phyloP scores from a whole-genome alignment of 768 basidiomycete genomes.

The Lanmaoa rubissima region DNA sequence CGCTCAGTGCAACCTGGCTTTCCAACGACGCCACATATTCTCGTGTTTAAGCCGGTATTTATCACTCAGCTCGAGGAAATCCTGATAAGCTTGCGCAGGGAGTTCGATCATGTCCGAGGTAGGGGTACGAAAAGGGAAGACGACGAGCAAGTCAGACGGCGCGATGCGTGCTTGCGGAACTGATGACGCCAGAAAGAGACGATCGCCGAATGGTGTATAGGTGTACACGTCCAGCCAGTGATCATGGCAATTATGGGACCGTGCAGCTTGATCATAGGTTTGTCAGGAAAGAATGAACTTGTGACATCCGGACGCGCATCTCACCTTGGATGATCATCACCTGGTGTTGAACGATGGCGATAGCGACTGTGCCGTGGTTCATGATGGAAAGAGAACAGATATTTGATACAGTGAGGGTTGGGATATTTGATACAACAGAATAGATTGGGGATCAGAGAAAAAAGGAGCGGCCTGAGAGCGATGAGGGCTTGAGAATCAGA shows the following conservation, averaged over 20 bases:
- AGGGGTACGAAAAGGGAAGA: conserved; percentile 41
- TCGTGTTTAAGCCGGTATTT: conserved; percentile 57
- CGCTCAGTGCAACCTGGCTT: conserved; percentile 24
- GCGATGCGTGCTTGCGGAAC: conserved; percentile 64
- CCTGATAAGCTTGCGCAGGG: conserved; percentile 53
- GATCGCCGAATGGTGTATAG: conserved; percentile 61
- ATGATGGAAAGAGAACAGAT: conserved; percentile 25
- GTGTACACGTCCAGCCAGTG: conserved; percentile 65
- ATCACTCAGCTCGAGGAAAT: conserved; percentile 54
- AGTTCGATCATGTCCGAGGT: conserved; percentile 63
- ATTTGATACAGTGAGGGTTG: conserved; percentile 15
- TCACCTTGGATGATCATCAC: conserved; percentile 69
- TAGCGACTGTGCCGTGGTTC: conserved; percentile 59
- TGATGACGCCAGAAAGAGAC: conserved; percentile 60
- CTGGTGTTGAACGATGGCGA: conserved; percentile 66
- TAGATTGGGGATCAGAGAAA: not conserved
- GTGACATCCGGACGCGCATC: not conserved
- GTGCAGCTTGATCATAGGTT: conserved; percentile 45
- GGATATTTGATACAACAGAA: conserved; percentile 21
- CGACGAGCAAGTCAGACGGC: conserved; percentile 53
- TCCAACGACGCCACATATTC: conserved; percentile 55
- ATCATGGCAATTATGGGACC: conserved; percentile 53
- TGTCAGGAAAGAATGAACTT: conserved; percentile 3
- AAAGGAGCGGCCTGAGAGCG: conserved; percentile 3
- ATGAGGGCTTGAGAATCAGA: not conserved